These are phyloP conservation scores for Ascochyta viciae-villosae DNA, from an alignment of 2,329 filamentous ascomycete species.

Conservation along the genomic window DNA sequence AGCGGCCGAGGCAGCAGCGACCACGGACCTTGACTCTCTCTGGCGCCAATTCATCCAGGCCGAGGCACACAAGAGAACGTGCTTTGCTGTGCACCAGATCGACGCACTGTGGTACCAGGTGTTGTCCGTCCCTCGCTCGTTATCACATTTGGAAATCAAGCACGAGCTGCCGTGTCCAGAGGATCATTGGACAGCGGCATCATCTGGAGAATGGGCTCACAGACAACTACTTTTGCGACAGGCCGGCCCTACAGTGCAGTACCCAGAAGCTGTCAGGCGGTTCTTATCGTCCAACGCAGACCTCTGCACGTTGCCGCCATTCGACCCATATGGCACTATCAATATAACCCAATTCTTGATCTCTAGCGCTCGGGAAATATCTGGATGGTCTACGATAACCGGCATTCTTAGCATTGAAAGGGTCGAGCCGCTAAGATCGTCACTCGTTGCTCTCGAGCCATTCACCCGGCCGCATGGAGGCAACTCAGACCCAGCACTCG, in stretches of 20 bases:
- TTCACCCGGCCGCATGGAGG: constrained; percentile 14
- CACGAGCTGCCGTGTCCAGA: constrained; percentile 30
- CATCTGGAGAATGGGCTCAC: constrained; percentile 26
- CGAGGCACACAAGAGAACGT: constrained; percentile 25
- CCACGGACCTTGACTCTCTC: constrained; percentile 22
- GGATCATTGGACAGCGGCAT: constrained; percentile 25
- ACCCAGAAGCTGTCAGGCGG: constrained; percentile 24
- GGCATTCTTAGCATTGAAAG: constrained; percentile 32
- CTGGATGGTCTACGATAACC: constrained; percentile 34
- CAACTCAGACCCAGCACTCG: constrained; percentile 11
- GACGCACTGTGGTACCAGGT: constrained; percentile 34
- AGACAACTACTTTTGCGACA: constrained; percentile 19
- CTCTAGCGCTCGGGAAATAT: constrained; percentile 33
- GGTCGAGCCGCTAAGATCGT: constrained; percentile 24
- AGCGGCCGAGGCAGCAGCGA: constrained; percentile 10
- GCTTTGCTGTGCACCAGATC: constrained; percentile 31
- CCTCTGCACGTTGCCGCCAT: constrained; percentile 20
- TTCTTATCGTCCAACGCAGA: constrained; percentile 22
- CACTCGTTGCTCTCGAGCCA: constrained; percentile 23
- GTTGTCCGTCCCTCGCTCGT: constrained; percentile 29
- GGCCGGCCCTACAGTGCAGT: constrained; percentile 16
- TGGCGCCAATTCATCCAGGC: constrained; percentile 23
- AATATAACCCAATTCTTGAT: constrained; percentile 33
- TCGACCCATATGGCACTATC: constrained; percentile 32
- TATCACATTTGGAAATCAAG: constrained; percentile 36